Conservation (phyloP, 345 rosid genomes). For the Erysimum cheiranthoides region DNA sequence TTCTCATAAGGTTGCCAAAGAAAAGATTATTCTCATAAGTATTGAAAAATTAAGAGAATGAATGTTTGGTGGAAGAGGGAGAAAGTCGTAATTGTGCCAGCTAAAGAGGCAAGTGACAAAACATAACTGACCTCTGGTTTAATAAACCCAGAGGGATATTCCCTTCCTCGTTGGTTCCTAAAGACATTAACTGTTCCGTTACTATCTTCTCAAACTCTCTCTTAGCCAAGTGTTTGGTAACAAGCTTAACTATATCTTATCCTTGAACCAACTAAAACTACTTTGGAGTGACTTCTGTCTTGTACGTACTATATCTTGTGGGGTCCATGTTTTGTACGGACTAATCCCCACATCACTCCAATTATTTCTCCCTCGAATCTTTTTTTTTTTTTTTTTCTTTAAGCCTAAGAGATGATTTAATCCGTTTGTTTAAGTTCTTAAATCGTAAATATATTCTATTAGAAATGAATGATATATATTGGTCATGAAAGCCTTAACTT, state of each 20-base stretch:
- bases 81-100: slow-evolving; percentile 12
- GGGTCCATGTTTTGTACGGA: slow-evolving; percentile 41
- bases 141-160: slow-evolving; percentile 37
- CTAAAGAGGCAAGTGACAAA: slow-evolving; percentile 21
- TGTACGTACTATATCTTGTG: slow-evolving; percentile 27
- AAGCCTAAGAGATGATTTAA: not conserved
- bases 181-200: slow-evolving; percentile 38
- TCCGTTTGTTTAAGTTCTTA: slow-evolving; percentile 1
- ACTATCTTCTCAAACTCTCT: slow-evolving; percentile 28
- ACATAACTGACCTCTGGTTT: slow-evolving; percentile 32
- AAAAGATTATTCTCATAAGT: too few relatives aligned
- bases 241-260: slow-evolving; percentile 22
- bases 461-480: slow-evolving; percentile 12
- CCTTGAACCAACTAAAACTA: not conserved
- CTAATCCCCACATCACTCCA: slow-evolving; percentile 1
- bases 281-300: slow-evolving; percentile 23
- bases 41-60: not conserved
- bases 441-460: not conserved
- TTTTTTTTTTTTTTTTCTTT: not conserved
- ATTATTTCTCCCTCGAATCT: slow-evolving; percentile 10
- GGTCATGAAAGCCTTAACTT: slow-evolving; percentile 13
- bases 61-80: slow-evolving; percentile 19
- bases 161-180: slow-evolving; percentile 47
- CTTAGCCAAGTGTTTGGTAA: slow-evolving; percentile 37
- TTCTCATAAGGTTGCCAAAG: too few relatives aligned